Conservation (phyloP, 306 rosid species). For the Vigna mungo region DNA sequence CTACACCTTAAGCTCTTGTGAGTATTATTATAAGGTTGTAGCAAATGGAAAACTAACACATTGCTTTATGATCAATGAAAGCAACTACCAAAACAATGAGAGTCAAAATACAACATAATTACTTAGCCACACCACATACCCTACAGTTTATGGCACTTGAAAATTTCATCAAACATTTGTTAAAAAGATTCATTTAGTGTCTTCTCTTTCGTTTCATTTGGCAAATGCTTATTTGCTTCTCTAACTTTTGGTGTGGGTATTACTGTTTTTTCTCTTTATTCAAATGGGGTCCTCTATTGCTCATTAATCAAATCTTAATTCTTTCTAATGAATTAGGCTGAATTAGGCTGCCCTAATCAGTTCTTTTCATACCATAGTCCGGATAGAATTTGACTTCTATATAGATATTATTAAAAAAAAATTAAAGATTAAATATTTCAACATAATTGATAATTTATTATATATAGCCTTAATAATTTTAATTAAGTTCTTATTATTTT, state of each 20-base stretch:
- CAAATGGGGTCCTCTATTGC: background rate
- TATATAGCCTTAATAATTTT: too few species aligned
- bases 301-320: background rate
- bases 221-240: background rate
- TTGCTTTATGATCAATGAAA: slow-evolving; percentile 26
- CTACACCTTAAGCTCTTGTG: slow-evolving; percentile 15
- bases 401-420: background rate
- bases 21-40: background rate
- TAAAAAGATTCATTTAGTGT: background rate
- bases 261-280: background rate
- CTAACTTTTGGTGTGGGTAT: background rate
- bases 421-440: background rate
- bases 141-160: slow-evolving; percentile 36
- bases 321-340: background rate
- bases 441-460: too few species aligned
- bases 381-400: background rate
- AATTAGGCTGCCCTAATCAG: too few species aligned
- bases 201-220: background rate
- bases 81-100: slow-evolving; percentile 34
- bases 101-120: slow-evolving; percentile 25
- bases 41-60: slow-evolving; percentile 37
- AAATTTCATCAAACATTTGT: background rate
- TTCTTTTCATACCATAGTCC: too few species aligned
- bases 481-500: too few species aligned
- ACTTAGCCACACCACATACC: slow-evolving; percentile 25